Base-by-base conservation (phyloP, 140 eudicot genomes). In the Anethum foeniculum region DNA sequence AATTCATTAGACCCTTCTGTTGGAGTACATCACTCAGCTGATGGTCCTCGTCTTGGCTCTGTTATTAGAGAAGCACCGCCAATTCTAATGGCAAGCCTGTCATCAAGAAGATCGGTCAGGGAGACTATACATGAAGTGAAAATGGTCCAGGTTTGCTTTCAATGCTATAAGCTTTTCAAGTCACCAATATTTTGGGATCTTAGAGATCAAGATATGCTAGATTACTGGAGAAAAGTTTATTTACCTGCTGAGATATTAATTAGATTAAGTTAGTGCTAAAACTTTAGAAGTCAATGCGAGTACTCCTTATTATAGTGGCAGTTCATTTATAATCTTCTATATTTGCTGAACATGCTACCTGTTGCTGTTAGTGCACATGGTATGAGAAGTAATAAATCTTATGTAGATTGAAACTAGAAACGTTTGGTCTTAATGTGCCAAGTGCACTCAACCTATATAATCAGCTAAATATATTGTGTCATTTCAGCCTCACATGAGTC, bases 91-190 rank as follows among this genome's bases (percentile, higher is more conserved):
- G 97, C 99, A 11, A 84, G 86, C 82, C 56, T 95, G 64, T 81
- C 94, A 75, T 86, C 97, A 46, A 90, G 97, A 47, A 86, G 97
- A 86, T 90, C 99, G 0, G 96, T 95, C 65, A 86, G 97, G 76
- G 97, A 93, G 88, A 89, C 85, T n/a, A 90, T 95, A 76, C 88
- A 91, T 30, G 99, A 95, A 84, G 97, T 95, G 68, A 89, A 89
- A 83, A 95, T 95, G 97, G 91, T 95, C 38, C 99, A 95, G 99
- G 99, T 95, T 89, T 73, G 65, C 83, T 58, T 74, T 44, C 18
- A 11, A 46, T 8, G 15, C 5, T 25, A 18, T 12, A n/a, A n/a
- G 58, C 12, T 12, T 43, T 23, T 8, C 8, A 23, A 10, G 52
- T 44, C 30, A 8, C 30, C 21, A 14, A 41, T 34, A 71, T 6